Evolutionary conservation across 177 flowering plant species (phyloP), one percentile per base, ranked within the genome.

Genomic region (Vitis hybrid): DNA sequence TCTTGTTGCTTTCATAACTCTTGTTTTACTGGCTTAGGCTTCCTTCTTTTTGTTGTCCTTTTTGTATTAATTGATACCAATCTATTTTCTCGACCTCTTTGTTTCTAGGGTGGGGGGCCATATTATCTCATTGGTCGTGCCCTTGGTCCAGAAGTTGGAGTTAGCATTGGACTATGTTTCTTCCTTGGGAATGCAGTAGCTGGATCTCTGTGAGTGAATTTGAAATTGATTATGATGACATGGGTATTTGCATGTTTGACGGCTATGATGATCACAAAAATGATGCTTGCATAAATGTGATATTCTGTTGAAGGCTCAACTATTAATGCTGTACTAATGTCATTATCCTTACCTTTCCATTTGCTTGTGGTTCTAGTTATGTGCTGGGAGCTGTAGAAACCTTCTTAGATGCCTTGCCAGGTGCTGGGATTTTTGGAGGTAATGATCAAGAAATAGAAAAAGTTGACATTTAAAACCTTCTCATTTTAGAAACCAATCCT

Each of bases 51-150:
- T 59, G 22, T 11, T 18, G 20, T 59, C 33, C 19, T 63, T 20
- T 10, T 2, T 52, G 18, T 19, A 11, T 49, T 19, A 62, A 62
- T 24, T 4, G 15, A 33, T 38, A 1, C 65, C 13, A 15, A 62
- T 13, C 38, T 10, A 14, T 15, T 62, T 14, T 31, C 50, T 31
- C 8, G 11, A 11, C 10, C 1, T 62, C 28, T 10, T 68, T 71
- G 13, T 63, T 66, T 76, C 52, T 78, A 96, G 99, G 99, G 99
- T 82, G 99, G 99, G 55, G 99, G 99, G 28, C 99, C 99, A 58
- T 96, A 96, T 78, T 96, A 94, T 85, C 97, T 96, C 76, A 96
- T 96, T 83, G 98, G 99, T 68, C 94, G 99, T 78, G 98, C 99
- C 67, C 92, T 96, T 87, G 99, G 99, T 69, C 99, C 99, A 19